Evolutionary conservation across 2,329 filamentous ascomycete species (phyloP).

Genomic region (Diaporthe sp.): DNA sequence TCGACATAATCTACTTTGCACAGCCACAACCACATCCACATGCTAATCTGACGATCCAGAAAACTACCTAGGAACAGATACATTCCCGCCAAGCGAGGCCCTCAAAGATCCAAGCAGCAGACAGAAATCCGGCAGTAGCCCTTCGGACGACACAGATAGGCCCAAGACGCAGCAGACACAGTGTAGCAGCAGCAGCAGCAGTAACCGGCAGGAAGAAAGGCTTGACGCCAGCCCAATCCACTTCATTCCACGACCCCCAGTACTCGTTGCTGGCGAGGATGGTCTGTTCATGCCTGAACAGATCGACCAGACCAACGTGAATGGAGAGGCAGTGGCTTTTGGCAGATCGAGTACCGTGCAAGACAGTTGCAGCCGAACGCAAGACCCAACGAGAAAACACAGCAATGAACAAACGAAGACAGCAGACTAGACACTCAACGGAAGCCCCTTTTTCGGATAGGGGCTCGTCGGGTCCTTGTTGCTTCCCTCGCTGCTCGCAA

Average conservation of each 20-base stretch:
- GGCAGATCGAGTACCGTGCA: neutral
- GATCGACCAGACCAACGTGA: neutral
- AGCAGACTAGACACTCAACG: neutral
- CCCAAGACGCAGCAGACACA: neutral
- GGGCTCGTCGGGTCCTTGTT: slow-evolving; percentile 67
- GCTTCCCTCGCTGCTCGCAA: slow-evolving; percentile 62
- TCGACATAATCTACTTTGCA: slow-evolving; percentile 33
- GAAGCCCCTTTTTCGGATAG: slow-evolving; percentile 40
- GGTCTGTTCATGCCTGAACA: neutral
- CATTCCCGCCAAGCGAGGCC: neutral
- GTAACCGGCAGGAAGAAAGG: neutral
- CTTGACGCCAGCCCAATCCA: neutral
- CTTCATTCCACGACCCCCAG: no score
- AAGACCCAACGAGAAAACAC: neutral
- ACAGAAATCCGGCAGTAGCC: neutral
- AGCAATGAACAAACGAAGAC: slow-evolving; percentile 1
- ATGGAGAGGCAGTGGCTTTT: neutral
- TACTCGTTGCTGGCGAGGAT: neutral
- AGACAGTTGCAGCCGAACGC: slow-evolving; percentile 7
- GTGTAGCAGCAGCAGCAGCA: neutral
- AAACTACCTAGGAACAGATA: slow-evolving; percentile 32
- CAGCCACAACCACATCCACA: slow-evolving; percentile 38
- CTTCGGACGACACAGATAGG: slow-evolving; percentile 9
- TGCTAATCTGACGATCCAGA: slow-evolving; percentile 28
- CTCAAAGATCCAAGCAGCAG: neutral